These are phyloP conservation scores for Cercospora citrullina DNA, from an alignment of 2,329 filamentous ascomycete genomes.

Conservation along the genomic window DNA sequence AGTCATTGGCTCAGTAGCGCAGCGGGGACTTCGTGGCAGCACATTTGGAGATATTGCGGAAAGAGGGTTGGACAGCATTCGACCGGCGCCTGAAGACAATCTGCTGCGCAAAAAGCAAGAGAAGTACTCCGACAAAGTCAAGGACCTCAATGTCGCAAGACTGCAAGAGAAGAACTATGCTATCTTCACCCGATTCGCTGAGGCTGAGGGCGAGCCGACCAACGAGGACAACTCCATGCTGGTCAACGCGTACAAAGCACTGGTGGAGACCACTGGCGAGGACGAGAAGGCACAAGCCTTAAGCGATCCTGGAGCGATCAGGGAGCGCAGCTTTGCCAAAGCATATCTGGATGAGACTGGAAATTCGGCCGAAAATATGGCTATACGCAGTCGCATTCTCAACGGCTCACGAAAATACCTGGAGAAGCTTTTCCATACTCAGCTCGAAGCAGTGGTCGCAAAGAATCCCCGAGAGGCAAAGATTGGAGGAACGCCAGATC, in stretches of 20 bases:
- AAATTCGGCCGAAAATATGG: constrained; percentile 63
- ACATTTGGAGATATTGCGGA: constrained; percentile 47
- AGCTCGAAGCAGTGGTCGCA: constrained; percentile 73
- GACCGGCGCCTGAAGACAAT: constrained; percentile 65
- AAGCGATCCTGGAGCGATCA: constrained; percentile 64
- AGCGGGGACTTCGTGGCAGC: constrained; percentile 43
- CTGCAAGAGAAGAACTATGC: constrained; percentile 67
- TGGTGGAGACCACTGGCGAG: constrained; percentile 78
- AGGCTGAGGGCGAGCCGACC: constrained; percentile 68
- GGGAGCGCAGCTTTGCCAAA: constrained; percentile 72
- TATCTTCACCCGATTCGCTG: constrained; percentile 72
- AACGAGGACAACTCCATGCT: constrained; percentile 65
- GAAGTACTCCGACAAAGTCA: constrained; percentile 76
- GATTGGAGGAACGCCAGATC: constrained; percentile 82
- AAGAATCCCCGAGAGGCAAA: constrained; percentile 87
- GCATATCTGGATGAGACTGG: constrained; percentile 75
- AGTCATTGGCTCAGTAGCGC: constrained; percentile 78
- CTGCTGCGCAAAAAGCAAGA: constrained; percentile 81
- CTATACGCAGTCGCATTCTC: constrained; percentile 76
- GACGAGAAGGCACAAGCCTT: constrained; percentile 59
- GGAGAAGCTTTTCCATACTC: constrained; percentile 75
- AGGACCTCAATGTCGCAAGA: constrained; percentile 72
- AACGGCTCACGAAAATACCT: constrained; percentile 76
- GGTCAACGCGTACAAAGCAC: constrained; percentile 77
- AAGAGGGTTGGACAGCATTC: constrained; percentile 49